phyloP scores from a whole-genome alignment of 2,329 filamentous ascomycete species.

The Monilinia aucupariae region DNA sequence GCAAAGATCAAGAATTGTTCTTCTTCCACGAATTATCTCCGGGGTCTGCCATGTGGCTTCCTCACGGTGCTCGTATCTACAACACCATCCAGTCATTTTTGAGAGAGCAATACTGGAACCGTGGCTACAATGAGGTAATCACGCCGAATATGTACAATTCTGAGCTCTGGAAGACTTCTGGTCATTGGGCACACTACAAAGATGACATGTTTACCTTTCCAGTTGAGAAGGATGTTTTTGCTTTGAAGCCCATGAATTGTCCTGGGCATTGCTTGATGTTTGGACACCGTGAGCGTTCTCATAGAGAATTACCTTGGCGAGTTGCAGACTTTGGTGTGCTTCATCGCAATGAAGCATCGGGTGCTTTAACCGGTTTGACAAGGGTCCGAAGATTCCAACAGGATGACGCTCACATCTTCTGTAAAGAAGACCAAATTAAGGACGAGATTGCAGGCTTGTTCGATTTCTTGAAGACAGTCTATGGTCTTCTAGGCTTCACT shows the following conservation, averaged over 20 bases:
- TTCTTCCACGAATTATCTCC: constrained; percentile 95
- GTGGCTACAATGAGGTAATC: constrained; percentile 91
- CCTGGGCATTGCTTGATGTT: constrained; percentile 91
- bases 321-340: constrained; percentile 95
- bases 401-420: constrained; percentile 96
- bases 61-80: constrained; percentile 89
- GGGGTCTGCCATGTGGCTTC: constrained; percentile 86
- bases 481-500: constrained; percentile 77
- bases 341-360: constrained; percentile 92
- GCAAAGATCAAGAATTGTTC: constrained; percentile 93
- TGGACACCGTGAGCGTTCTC: constrained; percentile 74
- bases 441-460: constrained; percentile 78
- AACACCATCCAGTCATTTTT: constrained; percentile 80
- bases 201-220: constrained; percentile 93
- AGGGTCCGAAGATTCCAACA: constrained; percentile 92
- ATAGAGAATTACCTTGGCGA: constrained; percentile 83
- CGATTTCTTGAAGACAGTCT: constrained; percentile 76
- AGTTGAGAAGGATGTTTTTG: constrained; percentile 77
- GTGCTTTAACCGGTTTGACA: constrained; percentile 83
- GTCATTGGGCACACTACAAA: constrained; percentile 89
- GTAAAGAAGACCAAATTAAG: constrained; percentile 68
- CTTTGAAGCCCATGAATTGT: constrained; percentile 97
- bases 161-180: constrained; percentile 87
- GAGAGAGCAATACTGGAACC: constrained; percentile 82
- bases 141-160: constrained; percentile 96